Conservation (phyloP, 2,329 filamentous ascomycete genomes). For the Paecilomyces variotii region DNA sequence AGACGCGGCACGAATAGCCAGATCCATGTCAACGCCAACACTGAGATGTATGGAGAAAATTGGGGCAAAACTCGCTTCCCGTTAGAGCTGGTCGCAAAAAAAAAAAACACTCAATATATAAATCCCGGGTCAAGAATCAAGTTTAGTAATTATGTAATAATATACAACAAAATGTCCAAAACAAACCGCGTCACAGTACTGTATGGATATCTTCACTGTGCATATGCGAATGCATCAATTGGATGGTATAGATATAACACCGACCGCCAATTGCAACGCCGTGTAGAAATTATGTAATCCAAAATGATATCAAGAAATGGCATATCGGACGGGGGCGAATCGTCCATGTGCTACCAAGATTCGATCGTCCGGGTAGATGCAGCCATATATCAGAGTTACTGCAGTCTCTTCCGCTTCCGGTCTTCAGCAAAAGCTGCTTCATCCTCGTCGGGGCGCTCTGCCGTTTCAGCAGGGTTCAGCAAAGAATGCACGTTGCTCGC, state of each 20-base stretch:
- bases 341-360: not conserved
- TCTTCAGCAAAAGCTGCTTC: slow-evolving; percentile 47
- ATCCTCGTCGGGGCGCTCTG: slow-evolving; percentile 58
- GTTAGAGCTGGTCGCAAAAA: not conserved
- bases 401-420: slow-evolving; percentile 53
- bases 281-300: not conserved
- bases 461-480: slow-evolving; percentile 61
- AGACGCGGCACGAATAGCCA: not conserved
- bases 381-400: slow-evolving; percentile 22
- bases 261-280: not conserved
- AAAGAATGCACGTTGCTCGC: slow-evolving; percentile 61
- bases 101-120: not conserved
- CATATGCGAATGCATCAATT: not conserved
- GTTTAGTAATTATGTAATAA: slow-evolving; percentile 1
- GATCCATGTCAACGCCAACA: not conserved
- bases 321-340: slow-evolving; percentile 6
- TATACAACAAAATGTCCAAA: not conserved
- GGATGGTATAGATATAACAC: not conserved
- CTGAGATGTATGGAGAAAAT: not conserved
- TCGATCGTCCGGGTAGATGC: slow-evolving; percentile 2
- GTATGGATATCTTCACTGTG: slow-evolving; percentile 1
- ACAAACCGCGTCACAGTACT: not conserved
- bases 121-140: not conserved
- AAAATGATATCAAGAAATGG: slow-evolving; percentile 1
- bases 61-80: not conserved